These are phyloP conservation scores for Pseudocercospora fijiensis DNA, from an alignment of 2,329 filamentous ascomycete species.

Conservation along the genomic window DNA sequence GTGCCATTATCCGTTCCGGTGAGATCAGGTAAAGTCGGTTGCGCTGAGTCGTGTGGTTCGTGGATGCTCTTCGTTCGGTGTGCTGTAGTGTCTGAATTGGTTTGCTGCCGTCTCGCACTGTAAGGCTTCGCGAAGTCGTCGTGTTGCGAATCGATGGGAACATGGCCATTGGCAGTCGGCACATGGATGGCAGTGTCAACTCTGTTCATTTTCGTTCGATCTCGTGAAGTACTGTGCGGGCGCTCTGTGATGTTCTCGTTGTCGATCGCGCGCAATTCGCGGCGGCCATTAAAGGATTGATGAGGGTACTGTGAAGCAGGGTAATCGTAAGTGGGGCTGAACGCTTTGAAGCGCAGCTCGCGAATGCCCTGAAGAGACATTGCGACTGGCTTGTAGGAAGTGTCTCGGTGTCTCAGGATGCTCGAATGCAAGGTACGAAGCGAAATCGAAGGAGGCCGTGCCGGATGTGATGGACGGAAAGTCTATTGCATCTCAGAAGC, in stretches of 20 bases:
- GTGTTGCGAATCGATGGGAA: constrained; percentile 20
- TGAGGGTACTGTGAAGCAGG: constrained; percentile 29
- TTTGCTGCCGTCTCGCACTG: constrained; percentile 15
- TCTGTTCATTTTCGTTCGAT: constrained; percentile 28
- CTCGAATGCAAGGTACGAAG: constrained; percentile 8
- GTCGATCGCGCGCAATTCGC: constrained; percentile 30
- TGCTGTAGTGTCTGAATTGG: constrained; percentile 16
- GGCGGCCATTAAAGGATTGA: constrained; percentile 27
- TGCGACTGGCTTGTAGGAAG: neutral
- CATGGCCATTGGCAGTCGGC: constrained; percentile 7
- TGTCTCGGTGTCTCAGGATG: neutral
- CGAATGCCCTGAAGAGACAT: constrained; percentile 6
- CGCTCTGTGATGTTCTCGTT: constrained; percentile 17
- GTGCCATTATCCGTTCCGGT: constrained; percentile 28
- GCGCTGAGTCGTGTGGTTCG: constrained; percentile 20
- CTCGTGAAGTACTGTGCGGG: constrained; percentile 15
- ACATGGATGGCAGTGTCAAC: constrained; percentile 28
- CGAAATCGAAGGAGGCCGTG: neutral
- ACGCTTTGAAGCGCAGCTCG: constrained; percentile 26
- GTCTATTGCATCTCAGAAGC: neutral
- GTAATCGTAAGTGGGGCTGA: constrained; percentile 29
- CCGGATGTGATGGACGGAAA: neutral
- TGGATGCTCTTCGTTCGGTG: constrained; percentile 17
- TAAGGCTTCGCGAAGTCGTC: constrained; percentile 33
- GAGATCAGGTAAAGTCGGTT: constrained; percentile 27